Evolutionary conservation across 73 alveolate genomes (phyloP), one percentile per base, ranked within the genome.

Genomic region (Uronychia binucleata): DNA sequence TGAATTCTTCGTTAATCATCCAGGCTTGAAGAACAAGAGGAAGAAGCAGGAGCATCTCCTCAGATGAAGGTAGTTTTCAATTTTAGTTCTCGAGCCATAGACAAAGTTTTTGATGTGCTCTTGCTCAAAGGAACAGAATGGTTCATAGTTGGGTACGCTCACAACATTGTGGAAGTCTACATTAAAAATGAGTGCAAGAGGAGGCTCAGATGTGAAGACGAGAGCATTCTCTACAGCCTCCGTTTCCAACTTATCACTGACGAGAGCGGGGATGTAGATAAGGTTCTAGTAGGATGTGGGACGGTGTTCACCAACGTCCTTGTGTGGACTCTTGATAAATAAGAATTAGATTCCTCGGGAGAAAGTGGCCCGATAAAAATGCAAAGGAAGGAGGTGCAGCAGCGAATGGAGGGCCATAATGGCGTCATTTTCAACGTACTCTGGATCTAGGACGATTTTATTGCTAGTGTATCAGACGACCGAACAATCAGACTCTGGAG

Each of bases 361-460:
- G n/a, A n/a, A n/a, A n/a, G n/a, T n/a, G n/a, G n/a, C n/a, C n/a
- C n/a, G n/a, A n/a, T 46, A 5, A 46, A 46, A 19, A 46, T 46
- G 67, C n/a, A 46, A 19, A 46, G 67, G 67, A 46, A 46, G 19
- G 67, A 46, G 67, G 67, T 46, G 19, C 19, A 11, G 5, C 67
- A 46, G n/a, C 5, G 67, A 19, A 46, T 85, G 57, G 86, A 85
- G 28, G 92, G 92, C 0, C 92, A 86, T 59, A 78, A 60, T 57
- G 92, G 92, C n/a, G 92, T 86, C 25, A 77, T 86, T 46, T 86
- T 86, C 78, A 85, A 79, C 80, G 84, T 86, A 19, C 57, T 31
- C 31, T 86, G 82, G 32, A 19, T 86, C 8, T 34, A 33, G 0
- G 83, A 78, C 5, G 57, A 86, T n/a, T 11, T 26, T 5, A n/a